phyloP scores from a whole-genome alignment of 2,329 filamentous ascomycete genomes.

The Verticillium nubilum region DNA sequence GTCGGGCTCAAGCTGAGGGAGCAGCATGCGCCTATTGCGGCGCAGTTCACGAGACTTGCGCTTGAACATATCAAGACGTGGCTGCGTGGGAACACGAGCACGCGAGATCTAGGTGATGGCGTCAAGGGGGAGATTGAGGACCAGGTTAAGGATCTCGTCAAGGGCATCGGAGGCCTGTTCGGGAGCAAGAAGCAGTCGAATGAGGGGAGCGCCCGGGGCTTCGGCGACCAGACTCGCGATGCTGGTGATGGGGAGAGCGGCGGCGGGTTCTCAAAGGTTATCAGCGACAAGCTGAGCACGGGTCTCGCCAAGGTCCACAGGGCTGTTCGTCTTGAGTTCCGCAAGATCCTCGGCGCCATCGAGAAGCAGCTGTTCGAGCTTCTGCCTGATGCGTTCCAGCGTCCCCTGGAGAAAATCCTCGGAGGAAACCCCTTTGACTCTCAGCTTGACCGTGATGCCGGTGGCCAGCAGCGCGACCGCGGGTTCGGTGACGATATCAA shows the following conservation, averaged over 20 bases:
- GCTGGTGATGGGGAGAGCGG: slow-evolving; percentile 16
- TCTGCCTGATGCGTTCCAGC: slow-evolving; percentile 35
- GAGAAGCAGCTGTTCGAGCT: slow-evolving; percentile 40
- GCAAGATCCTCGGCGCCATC: slow-evolving; percentile 34
- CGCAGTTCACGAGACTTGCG: slow-evolving; percentile 39
- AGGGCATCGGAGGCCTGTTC: slow-evolving; percentile 35
- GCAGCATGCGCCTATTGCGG: slow-evolving; percentile 37
- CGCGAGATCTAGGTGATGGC: slow-evolving; percentile 35
- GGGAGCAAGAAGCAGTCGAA: slow-evolving; percentile 27
- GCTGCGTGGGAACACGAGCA: slow-evolving; percentile 35
- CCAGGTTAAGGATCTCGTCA: slow-evolving; percentile 37
- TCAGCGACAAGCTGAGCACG: slow-evolving; percentile 40
- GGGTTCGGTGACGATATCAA: slow-evolving; percentile 38
- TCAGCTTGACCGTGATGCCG: slow-evolving; percentile 31
- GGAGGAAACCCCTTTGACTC: slow-evolving; percentile 40
- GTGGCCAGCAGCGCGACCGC: slow-evolving; percentile 21
- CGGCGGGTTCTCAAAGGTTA: slow-evolving; percentile 36
- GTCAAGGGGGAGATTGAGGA: slow-evolving; percentile 37
- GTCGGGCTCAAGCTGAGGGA: slow-evolving; percentile 32
- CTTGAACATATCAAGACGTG: slow-evolving; percentile 41
- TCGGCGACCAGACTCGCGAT: slow-evolving; percentile 19
- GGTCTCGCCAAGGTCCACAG: slow-evolving; percentile 37
- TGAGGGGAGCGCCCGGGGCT: slow-evolving; percentile 23
- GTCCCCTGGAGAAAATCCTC: slow-evolving; percentile 38
- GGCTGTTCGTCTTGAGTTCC: slow-evolving; percentile 40